Conservation (phyloP, 1,284 basidiomycete genomes). For the Schizophyllum amplum region DNA sequence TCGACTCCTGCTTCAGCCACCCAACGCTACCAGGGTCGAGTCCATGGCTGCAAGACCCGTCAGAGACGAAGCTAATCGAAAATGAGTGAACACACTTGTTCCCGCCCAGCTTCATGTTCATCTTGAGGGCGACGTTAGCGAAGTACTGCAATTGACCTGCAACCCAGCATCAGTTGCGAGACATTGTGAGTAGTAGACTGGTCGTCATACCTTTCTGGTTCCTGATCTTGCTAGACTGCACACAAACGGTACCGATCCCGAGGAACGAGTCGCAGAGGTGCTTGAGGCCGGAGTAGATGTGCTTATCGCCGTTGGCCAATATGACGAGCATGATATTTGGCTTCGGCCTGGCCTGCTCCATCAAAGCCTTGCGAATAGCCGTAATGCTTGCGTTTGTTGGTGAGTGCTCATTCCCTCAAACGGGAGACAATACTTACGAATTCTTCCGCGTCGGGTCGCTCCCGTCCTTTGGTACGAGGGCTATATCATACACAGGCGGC, state of each 20-base stretch:
- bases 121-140: conserved; percentile 70
- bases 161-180: conserved; percentile 12
- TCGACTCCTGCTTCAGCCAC: conserved; percentile 49
- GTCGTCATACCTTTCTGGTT: conserved; percentile 42
- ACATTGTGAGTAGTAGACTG: conserved; percentile 34
- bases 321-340: conserved; percentile 42
- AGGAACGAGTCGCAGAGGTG: conserved; percentile 57
- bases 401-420: not conserved
- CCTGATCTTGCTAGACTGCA: conserved; percentile 53
- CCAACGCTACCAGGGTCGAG: conserved; percentile 43
- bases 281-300: conserved; percentile 65
- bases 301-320: conserved; percentile 58
- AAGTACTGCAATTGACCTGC: conserved; percentile 62
- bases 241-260: conserved; percentile 63
- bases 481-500: conserved; percentile 16
- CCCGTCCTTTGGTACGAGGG: conserved; percentile 34
- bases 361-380: conserved; percentile 22
- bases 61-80: not conserved
- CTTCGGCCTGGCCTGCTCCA: conserved; percentile 16
- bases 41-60: conserved; percentile 32
- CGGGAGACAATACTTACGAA: conserved; percentile 17
- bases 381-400: conserved; percentile 17
- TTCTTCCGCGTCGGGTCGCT: conserved; percentile 39
- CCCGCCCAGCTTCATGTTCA: conserved; percentile 78
- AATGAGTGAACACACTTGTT: conserved; percentile 42